phyloP scores from a whole-genome alignment of 495 filamentous ascomycete genomes.

The Lophiostoma macrostomum region DNA sequence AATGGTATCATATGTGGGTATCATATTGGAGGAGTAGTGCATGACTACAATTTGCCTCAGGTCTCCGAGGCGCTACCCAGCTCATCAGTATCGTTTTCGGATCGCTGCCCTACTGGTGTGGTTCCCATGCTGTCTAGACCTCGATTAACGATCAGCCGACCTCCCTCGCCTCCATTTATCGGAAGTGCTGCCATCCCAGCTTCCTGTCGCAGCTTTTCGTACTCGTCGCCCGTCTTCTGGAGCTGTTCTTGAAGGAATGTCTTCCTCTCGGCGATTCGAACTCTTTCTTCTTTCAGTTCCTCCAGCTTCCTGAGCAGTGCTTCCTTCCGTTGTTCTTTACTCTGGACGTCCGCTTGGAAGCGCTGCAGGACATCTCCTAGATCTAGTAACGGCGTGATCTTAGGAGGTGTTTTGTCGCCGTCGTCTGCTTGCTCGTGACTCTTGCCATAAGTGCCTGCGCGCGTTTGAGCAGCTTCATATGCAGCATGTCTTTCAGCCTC shows the following conservation, averaged over 20 bases:
- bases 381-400: constrained; percentile 56
- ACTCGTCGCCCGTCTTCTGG: constrained; percentile 77
- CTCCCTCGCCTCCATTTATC: constrained; percentile 25
- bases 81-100: constrained; percentile 12
- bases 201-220: constrained; percentile 59
- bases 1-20: neutral
- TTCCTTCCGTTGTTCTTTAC: constrained; percentile 55
- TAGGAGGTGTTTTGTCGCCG: constrained; percentile 52
- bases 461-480: constrained; percentile 85
- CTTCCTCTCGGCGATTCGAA: constrained; percentile 68
- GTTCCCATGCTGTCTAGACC: constrained; percentile 63
- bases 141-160: constrained; percentile 31
- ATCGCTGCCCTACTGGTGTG: constrained; percentile 44
- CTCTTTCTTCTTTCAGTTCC: constrained; percentile 62
- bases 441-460: constrained; percentile 66
- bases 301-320: constrained; percentile 57
- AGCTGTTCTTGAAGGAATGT: constrained; percentile 77
- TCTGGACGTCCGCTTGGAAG: constrained; percentile 52
- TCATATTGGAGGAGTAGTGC: neutral
- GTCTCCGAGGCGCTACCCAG: no score
- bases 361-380: constrained; percentile 49
- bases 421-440: constrained; percentile 35
- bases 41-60: no score
- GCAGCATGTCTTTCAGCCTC: constrained; percentile 77
- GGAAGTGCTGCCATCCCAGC: constrained; percentile 43